Evolutionary conservation across 768 basidiomycete species (phyloP).

Genomic region (Lepiota venenata): DNA sequence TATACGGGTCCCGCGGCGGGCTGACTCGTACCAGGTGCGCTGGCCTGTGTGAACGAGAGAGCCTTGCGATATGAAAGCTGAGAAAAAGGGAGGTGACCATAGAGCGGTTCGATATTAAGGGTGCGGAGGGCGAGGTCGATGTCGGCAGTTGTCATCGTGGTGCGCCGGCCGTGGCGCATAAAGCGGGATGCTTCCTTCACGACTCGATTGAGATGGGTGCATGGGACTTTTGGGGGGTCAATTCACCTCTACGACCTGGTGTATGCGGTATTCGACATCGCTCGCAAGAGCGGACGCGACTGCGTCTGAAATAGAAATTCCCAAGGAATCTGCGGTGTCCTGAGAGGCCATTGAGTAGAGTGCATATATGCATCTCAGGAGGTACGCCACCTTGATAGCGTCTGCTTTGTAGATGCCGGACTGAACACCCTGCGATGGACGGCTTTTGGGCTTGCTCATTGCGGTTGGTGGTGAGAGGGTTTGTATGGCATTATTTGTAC

Average conservation of each 20-base stretch:
- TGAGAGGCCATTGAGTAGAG: conserved; percentile 25
- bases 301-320: conserved; percentile 73
- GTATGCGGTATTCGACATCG: conserved; percentile 95
- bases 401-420: conserved; percentile 64
- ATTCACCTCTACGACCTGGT: conserved; percentile 87
- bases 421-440: conserved; percentile 43
- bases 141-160: conserved; percentile 86
- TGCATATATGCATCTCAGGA: conserved; percentile 3
- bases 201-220: conserved; percentile 1
- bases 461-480: neutral
- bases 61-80: conserved; percentile 60
- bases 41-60: conserved; percentile 44
- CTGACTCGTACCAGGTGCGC: conserved; percentile 19
- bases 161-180: conserved; percentile 91
- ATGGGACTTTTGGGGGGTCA: neutral
- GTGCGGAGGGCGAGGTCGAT: conserved; percentile 93
- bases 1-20: conserved; percentile 69
- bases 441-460: conserved; percentile 47
- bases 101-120: conserved; percentile 94
- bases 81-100: conserved; percentile 73
- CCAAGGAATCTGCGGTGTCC: conserved; percentile 91
- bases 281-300: conserved; percentile 87
- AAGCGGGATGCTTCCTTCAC: conserved; percentile 91
- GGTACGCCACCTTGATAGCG: conserved; percentile 49
- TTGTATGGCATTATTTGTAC: conserved; percentile 10